These are phyloP conservation scores for Kluyveromyces starmeri DNA, from an alignment of 805 yeast species.

Conservation along the genomic window DNA sequence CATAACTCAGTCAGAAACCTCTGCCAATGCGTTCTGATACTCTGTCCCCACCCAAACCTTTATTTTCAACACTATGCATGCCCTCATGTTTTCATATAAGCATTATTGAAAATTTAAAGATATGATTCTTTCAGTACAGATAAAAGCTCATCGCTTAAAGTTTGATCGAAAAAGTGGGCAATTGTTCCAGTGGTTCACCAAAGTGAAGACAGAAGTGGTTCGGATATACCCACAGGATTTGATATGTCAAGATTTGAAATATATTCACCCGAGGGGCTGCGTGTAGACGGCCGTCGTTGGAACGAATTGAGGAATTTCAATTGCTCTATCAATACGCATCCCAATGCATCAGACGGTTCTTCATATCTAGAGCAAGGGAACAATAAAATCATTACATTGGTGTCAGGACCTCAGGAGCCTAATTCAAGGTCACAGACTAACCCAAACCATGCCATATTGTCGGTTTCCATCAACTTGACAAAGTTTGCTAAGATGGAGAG, in stretches of 20 bases:
- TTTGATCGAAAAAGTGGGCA: too few species aligned
- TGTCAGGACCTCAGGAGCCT: slow-evolving; percentile 89
- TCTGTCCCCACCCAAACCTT: too few species aligned
- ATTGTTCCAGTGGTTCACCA: too few species aligned
- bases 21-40: too few species aligned
- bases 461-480: slow-evolving; percentile 61
- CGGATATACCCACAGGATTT: too few species aligned
- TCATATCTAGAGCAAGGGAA: slow-evolving; percentile 89
- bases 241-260: slow-evolving; percentile 72
- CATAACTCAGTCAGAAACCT: too few species aligned
- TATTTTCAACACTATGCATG: too few species aligned
- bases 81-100: too few species aligned
- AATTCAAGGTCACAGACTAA: slow-evolving; percentile 42
- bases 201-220: too few species aligned
- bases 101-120: too few species aligned
- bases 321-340: slow-evolving; percentile 80
- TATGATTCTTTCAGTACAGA: too few species aligned
- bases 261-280: slow-evolving; percentile 90
- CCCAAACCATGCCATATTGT: slow-evolving; percentile 46
- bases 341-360: slow-evolving; percentile 84
- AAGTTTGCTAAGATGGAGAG: slow-evolving; percentile 76
- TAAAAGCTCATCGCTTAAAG: too few species aligned
- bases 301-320: slow-evolving; percentile 80
- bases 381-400: slow-evolving; percentile 75
- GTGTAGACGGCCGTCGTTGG: slow-evolving; percentile 92